A percentile compares a stretch with the other conserved stretches of the same genome.
phyloP scores from a whole-genome alignment of 345 rosid genomes.

The Syzygium aqueum region DNA sequence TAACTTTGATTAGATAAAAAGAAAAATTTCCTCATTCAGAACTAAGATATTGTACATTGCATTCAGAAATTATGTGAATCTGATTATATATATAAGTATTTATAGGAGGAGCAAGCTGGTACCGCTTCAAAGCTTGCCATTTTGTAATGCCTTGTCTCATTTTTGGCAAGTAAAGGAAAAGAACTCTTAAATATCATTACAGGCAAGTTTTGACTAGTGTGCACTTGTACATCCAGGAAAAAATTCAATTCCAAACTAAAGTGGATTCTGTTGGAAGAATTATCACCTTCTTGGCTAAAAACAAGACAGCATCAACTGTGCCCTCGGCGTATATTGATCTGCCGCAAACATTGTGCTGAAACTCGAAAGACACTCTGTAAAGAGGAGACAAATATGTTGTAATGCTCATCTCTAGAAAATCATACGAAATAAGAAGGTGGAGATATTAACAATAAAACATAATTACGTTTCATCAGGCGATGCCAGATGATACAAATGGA shows the following conservation, averaged over 20 bases:
- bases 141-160: not conserved
- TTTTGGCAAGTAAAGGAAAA: not conserved
- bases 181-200: not conserved
- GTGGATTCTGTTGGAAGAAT: not conserved
- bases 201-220: not conserved
- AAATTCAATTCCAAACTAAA: not conserved
- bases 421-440: not conserved
- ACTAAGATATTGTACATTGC: not conserved
- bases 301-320: constrained; percentile 76
- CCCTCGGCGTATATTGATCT: constrained; percentile 96
- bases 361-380: constrained; percentile 85
- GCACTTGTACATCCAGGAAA: not conserved
- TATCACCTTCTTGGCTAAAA: constrained; percentile 79
- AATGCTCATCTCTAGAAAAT: not conserved
- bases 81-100: not conserved
- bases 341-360: constrained; percentile 96
- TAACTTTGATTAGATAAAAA: not conserved
- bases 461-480: constrained; percentile 85
- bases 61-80: not conserved
- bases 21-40: not conserved
- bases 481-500: constrained; percentile 80
- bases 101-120: not conserved
- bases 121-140: not conserved
- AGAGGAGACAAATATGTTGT: not conserved
- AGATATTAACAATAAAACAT: not conserved